A percentile compares a stretch with the other conserved stretches of the same genome.
Evolutionary conservation across 768 basidiomycete species (phyloP).

Genomic region (Phanerochaete carnosa): DNA sequence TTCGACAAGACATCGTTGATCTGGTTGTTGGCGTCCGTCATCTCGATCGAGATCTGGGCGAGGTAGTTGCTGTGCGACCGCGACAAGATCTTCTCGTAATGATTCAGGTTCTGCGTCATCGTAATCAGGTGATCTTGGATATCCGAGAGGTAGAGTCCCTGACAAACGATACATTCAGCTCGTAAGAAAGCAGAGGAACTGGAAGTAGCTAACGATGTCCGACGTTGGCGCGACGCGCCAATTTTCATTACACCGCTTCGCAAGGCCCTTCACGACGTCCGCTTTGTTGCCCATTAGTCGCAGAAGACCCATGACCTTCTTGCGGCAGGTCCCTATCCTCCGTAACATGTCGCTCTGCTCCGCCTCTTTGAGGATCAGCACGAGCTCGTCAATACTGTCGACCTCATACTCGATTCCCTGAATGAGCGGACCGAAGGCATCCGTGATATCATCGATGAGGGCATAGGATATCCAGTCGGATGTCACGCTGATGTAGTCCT

Average conservation of each 20-base stretch:
- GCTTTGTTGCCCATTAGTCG: conserved; percentile 99
- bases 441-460: conserved; percentile 98
- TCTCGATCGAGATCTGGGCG: conserved; percentile 99
- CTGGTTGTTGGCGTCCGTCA: conserved; percentile 99
- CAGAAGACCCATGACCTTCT: conserved; percentile 98
- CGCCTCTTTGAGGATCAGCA: conserved; percentile 91
- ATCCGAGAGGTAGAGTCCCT: conserved; percentile 95
- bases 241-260: conserved; percentile 97
- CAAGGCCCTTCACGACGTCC: conserved; percentile 97
- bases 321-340: conserved; percentile 94
- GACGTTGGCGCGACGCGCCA: conserved; percentile 98
- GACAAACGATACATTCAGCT: not conserved
- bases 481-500: conserved; percentile 97
- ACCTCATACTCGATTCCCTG: conserved; percentile 99
- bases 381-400: conserved; percentile 97
- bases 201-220: conserved; percentile 68
- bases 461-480: conserved; percentile 99
- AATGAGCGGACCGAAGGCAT: conserved; percentile 97
- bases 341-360: conserved; percentile 98
- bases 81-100: conserved; percentile 99
- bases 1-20: conserved; percentile 99
- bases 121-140: conserved; percentile 99
- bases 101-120: conserved; percentile 99
- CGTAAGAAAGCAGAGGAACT: not conserved
- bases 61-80: conserved; percentile 99